These are phyloP conservation scores for Aspergillus eucalypticola DNA, from an alignment of 2,329 filamentous ascomycete genomes.

Conservation along the genomic window DNA sequence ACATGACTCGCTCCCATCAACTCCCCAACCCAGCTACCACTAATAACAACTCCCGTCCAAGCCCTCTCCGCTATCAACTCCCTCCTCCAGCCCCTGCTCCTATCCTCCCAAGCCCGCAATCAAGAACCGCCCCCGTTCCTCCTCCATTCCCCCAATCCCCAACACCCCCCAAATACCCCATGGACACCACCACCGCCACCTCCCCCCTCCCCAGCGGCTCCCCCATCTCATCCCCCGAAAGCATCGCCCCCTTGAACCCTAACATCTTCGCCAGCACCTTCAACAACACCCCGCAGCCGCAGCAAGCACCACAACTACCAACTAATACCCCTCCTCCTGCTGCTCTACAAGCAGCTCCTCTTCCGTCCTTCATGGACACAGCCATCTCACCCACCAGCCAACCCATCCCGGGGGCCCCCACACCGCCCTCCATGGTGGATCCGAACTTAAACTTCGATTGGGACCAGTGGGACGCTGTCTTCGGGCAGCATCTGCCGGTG, in stretches of 20 bases:
- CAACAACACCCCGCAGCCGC: slow-evolving; percentile 5
- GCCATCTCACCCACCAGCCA: slow-evolving; percentile 19
- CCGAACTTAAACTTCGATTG: slow-evolving; percentile 50
- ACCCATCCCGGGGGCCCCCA: slow-evolving; percentile 26
- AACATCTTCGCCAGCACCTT: slow-evolving; percentile 1
- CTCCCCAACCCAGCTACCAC: slow-evolving; percentile 22
- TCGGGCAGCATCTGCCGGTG: slow-evolving; percentile 48
- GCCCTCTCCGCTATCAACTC: slow-evolving; percentile 27
- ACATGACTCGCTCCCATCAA: slow-evolving; percentile 36
- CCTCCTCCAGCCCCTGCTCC: slow-evolving; percentile 16
- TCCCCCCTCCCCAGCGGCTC: slow-evolving; percentile 12
- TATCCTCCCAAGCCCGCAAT: slow-evolving; percentile 8
- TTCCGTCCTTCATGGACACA: slow-evolving; percentile 27
- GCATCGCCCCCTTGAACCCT: not conserved
- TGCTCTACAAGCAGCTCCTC: slow-evolving; percentile 7
- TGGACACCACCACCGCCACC: not conserved
- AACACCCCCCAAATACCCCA: not conserved
- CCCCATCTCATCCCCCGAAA: slow-evolving; percentile 19
- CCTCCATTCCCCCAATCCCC: slow-evolving; percentile 18
- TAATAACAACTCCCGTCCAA: slow-evolving; percentile 23
- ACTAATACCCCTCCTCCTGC: too few relatives aligned
- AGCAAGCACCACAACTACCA: not conserved
- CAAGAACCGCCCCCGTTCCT: slow-evolving; percentile 5
- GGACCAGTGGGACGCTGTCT: slow-evolving; percentile 53
- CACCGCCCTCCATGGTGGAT: slow-evolving; percentile 41